Base-by-base conservation (phyloP, 805 yeast species). In the Ogataea kodamae region DNA sequence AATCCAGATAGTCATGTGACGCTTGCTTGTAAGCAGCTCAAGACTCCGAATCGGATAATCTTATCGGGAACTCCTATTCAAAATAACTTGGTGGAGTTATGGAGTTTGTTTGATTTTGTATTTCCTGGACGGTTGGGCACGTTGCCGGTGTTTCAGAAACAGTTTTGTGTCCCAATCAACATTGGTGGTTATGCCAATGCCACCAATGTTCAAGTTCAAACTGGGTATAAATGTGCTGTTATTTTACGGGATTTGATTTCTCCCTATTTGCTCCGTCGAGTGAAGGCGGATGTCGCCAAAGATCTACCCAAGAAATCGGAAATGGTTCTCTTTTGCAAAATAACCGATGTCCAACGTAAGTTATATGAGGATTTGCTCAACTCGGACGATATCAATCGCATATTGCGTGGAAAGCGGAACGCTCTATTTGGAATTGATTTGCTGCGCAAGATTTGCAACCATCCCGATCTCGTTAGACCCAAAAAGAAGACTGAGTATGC, bases 161-260 rank as follows among this genome's bases (percentile, higher is more conserved):
- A 92, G 55, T 92, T 92, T 57, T 82, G 95, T 3, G 68, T 80
- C 5, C 98, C 98, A 0, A 92, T 92, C 27, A 90, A 88, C 52
- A 71, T 85, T 55, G 98, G 98, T n/a, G 98, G 98, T 0, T 92
- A 92, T 61, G 96, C 98, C 1, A 92, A 90, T 63, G 97, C 98
- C 0, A 78, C 94, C 1, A 92, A 92, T 55, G 75, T 92, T 3
- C 97, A 92, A 55, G 97, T 92, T 0, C 97, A 90, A 54, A 81
- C 97, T 1, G 96, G 97, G 2, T 89, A 86, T 54, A 87, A 87
- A 55, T 92, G 97, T 64, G 98, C 98, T 0, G 92, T 89, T 4
- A 80, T 90, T 3, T 62, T 92, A 33, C 68, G 95, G 31, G 95
- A 92, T 49, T 61, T 90, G 46, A 86, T 92, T 8, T 77, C 95